phyloP scores from a whole-genome alignment of 148 eudicot genomes.

The Rhododendron kiyosumense region DNA sequence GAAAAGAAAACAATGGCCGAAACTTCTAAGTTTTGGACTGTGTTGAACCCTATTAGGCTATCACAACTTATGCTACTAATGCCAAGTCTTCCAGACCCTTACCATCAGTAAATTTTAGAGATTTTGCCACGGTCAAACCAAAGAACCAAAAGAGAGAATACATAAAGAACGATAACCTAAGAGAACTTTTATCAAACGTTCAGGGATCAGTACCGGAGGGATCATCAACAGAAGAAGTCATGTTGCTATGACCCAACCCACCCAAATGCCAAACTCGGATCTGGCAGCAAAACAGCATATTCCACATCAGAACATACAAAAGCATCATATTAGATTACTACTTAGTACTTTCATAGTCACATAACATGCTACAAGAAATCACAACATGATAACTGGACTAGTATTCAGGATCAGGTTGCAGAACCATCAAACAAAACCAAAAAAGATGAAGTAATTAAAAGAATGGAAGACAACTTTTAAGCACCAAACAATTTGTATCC shows the following conservation, averaged over 20 bases:
- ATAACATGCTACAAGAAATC: background rate
- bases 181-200: background rate
- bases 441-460: background rate
- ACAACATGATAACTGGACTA: background rate
- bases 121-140: background rate
- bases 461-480: background rate
- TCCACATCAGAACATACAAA: background rate
- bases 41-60: background rate
- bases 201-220: background rate
- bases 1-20: background rate
- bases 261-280: background rate
- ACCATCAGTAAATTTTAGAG: background rate
- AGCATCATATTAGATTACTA: background rate
- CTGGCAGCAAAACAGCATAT: conserved; percentile 7
- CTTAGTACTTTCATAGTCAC: background rate
- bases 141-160: background rate
- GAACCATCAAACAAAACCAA: conserved; percentile 3
- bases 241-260: background rate
- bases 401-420: conserved; percentile 1
- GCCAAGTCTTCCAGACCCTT: background rate
- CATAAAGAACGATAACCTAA: background rate
- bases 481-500: background rate
- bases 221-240: background rate
- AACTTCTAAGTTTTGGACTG: background rate
- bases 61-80: background rate